Evolutionary conservation across 768 basidiomycete species (phyloP).

Genomic region (Pluteus cervinus): DNA sequence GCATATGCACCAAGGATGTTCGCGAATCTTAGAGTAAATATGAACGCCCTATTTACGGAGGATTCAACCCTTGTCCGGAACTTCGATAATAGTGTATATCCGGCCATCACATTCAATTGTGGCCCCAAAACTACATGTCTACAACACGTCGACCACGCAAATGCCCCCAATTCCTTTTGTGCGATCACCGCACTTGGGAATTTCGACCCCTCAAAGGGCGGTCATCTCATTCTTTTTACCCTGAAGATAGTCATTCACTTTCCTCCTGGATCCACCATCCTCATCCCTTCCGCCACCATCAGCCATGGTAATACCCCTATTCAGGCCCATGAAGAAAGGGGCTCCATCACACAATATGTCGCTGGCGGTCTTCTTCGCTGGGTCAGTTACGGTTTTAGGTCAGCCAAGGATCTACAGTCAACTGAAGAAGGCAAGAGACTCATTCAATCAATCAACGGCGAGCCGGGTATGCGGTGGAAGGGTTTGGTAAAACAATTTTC

Average conservation of each 20-base stretch:
- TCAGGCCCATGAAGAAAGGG: constrained; percentile 10
- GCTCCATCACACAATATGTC: constrained; percentile 20
- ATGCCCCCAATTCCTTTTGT: constrained; percentile 16
- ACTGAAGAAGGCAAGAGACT: too few species aligned
- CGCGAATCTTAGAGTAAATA: too few species aligned
- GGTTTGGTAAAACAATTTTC: too few species aligned
- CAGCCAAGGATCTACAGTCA: too few species aligned
- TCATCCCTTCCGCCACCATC: constrained; percentile 16
- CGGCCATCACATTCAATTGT: constrained; percentile 21
- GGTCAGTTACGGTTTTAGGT: constrained; percentile 15
- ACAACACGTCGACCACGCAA: constrained; percentile 16
- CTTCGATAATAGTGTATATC: constrained; percentile 22
- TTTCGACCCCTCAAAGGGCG: constrained; percentile 16
- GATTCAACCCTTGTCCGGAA: constrained; percentile 11
- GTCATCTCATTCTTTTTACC: constrained; percentile 21
- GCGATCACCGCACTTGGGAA: constrained; percentile 18
- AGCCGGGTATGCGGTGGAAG: too few species aligned
- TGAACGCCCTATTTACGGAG: too few species aligned
- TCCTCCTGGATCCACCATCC: constrained; percentile 11
- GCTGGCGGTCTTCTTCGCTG: constrained; percentile 18
- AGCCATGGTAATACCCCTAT: constrained; percentile 16
- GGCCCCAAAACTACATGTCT: constrained; percentile 7
- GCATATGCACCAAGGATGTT: too few species aligned
- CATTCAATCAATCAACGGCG: too few species aligned
- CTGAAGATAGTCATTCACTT: constrained; percentile 17